Base-by-base conservation (phyloP, 2,329 filamentous ascomycete genomes). In the Cytospora piceae region DNA sequence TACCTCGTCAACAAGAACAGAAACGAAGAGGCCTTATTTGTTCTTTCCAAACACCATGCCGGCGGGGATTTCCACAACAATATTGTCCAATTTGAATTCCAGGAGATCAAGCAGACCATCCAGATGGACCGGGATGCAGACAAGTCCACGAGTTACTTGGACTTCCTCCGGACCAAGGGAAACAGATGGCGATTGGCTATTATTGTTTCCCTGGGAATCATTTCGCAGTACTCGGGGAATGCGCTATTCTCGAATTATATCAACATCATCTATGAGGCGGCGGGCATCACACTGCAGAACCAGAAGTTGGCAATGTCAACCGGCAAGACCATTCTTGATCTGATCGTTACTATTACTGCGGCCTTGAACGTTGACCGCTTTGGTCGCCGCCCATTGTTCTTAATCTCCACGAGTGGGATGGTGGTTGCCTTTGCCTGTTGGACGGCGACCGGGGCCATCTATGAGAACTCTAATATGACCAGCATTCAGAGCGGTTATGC, bases 221-320 rank as follows among this genome's bases (percentile, higher is more conserved):
- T 89, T 71, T 88, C 85, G 0, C 86, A 89, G 73, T 89, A 87
- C 75, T 86, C 82, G 56, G 87, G 87, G 24, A 89, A 89, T 71
- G 86, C 84, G 32, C 77, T 89, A 1, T 85, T 89, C 71, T 86
- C 82, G 62, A 88, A 89, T 75, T 89, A 89, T 72, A 85, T 87
- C 70, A 83, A 85, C 58, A 79, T 82, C 61, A 82, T 89, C 68
- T 87, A 87, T 74, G 78, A 82, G 54, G 82, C 81, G 57, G 85
- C 85, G 52, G 86, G 86, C 54, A 87, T 89, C 71, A 83, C 72
- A 1, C 76, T 81, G 54, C 78, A 84, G 71, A 80, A 81, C 70
- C 79, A 81, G 74, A 84, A 85, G 74, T 79, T 84, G 29, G 82
- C 77, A 66, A 80, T 82, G 39, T 68, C 67, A 17, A 68, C 67